These are phyloP conservation scores for Blastocystis sp. DNA, from an alignment of 352 stramenopile genomes.

Conservation along the genomic window DNA sequence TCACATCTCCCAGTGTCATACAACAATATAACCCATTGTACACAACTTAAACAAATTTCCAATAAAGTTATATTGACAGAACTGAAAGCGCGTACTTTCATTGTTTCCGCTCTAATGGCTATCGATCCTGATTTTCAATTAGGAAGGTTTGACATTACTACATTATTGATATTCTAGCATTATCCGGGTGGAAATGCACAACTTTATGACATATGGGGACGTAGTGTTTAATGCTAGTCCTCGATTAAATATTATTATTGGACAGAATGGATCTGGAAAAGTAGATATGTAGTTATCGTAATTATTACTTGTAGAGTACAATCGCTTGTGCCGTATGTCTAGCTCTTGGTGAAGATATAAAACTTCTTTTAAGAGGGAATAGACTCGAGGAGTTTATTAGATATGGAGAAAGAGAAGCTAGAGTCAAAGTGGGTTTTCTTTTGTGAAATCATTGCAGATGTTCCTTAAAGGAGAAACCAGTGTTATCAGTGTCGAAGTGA, in stretches of 20 bases:
- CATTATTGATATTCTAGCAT: constrained; percentile 66
- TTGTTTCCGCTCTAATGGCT: neutral
- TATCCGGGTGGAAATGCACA: constrained; percentile 80
- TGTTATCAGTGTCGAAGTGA: constrained; percentile 2
- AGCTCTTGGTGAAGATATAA: constrained; percentile 84
- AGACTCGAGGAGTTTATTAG: constrained; percentile 81
- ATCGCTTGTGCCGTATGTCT: constrained; percentile 94
- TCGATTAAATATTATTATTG: constrained; percentile 92
- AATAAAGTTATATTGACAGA: neutral
- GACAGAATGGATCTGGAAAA: constrained; percentile 88
- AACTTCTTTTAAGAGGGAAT: constrained; percentile 84
- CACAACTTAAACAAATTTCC: too few species aligned
- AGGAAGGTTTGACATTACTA: constrained; percentile 68
- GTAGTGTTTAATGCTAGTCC: constrained; percentile 80
- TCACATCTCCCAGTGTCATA: too few species aligned
- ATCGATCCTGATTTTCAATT: constrained; percentile 14
- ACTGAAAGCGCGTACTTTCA: neutral
- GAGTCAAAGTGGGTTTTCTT: neutral
- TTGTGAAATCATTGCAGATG: neutral
- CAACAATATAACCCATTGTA: too few species aligned
- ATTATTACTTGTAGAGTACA: constrained; percentile 71
- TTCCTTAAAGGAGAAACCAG: constrained; percentile 6
- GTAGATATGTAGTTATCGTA: constrained; percentile 66
- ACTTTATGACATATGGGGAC: constrained; percentile 85
- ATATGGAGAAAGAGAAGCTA: constrained; percentile 44